Evolutionary conservation across 768 basidiomycete genomes (phyloP).

Genomic region (Mycena alexandri): DNA sequence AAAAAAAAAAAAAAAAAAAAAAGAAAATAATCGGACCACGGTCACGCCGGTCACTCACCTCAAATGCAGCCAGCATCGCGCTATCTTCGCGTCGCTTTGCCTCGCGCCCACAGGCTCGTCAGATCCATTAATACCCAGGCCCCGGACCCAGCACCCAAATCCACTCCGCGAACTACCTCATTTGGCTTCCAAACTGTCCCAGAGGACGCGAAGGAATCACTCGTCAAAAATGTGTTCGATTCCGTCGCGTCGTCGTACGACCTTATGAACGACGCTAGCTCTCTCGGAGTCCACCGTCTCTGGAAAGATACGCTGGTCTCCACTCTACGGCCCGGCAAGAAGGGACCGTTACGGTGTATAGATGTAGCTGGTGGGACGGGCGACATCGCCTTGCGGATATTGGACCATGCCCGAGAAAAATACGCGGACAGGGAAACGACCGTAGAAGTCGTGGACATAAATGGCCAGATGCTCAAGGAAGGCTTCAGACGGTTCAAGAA

Average conservation of each 20-base stretch:
- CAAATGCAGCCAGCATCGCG: constrained; percentile 36
- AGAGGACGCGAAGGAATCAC: constrained; percentile 86
- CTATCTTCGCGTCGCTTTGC: constrained; percentile 26
- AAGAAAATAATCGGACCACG: neutral
- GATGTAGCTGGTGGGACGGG: constrained; percentile 99
- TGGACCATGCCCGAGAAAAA: constrained; percentile 91
- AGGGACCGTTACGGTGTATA: constrained; percentile 82
- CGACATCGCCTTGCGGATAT: constrained; percentile 94
- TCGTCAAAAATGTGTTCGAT: constrained; percentile 95
- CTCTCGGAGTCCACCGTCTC: constrained; percentile 93
- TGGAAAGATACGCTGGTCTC: constrained; percentile 96
- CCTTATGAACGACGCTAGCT: constrained; percentile 99
- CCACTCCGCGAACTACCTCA: constrained; percentile 68
- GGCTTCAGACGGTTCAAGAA: constrained; percentile 91
- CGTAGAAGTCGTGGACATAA: constrained; percentile 94
- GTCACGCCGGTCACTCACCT: constrained; percentile 6
- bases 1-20: too few species aligned
- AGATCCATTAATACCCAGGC: constrained; percentile 26
- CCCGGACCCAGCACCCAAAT: neutral
- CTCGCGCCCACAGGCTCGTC: constrained; percentile 39
- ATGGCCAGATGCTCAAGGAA: constrained; percentile 94
- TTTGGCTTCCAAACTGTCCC: constrained; percentile 95
- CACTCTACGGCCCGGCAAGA: constrained; percentile 79
- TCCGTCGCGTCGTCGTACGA: constrained; percentile 97
- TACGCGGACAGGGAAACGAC: constrained; percentile 91